These are phyloP conservation scores for Nannochloropsis oceanica DNA, from an alignment of 108 stramenopile genomes.

Conservation along the genomic window DNA sequence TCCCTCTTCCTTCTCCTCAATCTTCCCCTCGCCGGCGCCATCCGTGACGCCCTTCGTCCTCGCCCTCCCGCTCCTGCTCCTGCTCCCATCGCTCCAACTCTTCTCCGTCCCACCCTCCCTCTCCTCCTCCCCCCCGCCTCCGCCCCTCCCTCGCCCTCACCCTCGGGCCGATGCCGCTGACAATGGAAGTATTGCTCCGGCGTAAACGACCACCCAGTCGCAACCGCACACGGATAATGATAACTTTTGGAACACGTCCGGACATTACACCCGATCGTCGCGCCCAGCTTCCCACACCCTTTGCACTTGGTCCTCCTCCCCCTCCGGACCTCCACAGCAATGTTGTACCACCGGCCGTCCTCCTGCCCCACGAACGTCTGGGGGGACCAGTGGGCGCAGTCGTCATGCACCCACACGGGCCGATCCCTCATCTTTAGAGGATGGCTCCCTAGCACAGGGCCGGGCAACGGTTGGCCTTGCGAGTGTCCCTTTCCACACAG, in stretches of 20 bases:
- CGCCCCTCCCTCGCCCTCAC: not conserved
- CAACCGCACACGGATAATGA: slow-evolving; percentile 21
- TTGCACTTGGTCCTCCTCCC: slow-evolving; percentile 15
- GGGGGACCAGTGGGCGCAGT: slow-evolving; percentile 17
- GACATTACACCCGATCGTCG: slow-evolving; percentile 22
- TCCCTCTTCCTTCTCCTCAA: not conserved
- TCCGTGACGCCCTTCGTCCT: not conserved
- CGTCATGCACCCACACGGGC: slow-evolving; percentile 21
- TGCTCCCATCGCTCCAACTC: no score
- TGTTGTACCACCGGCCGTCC: slow-evolving; percentile 7
- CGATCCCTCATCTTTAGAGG: slow-evolving; percentile 1
- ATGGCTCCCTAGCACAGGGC: slow-evolving; percentile 5
- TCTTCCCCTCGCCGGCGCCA: not conserved
- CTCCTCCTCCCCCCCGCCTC: not conserved
- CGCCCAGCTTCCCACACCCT: slow-evolving; percentile 4
- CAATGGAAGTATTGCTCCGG: slow-evolving; percentile 11
- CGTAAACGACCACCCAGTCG: slow-evolving; percentile 18
- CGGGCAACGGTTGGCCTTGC: slow-evolving; percentile 7
- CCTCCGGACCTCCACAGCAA: slow-evolving; percentile 3
- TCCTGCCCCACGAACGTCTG: slow-evolving; percentile 1
- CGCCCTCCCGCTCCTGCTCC: not conserved
- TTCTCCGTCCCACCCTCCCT: not conserved
- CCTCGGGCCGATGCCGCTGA: not conserved
- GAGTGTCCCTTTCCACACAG: slow-evolving; percentile 18
- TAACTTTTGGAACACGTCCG: slow-evolving; percentile 10